Evolutionary conservation across 345 rosid species (phyloP), one percentile per base, ranked within the genome.

Genomic region (Euphorbia pulcherrima): DNA sequence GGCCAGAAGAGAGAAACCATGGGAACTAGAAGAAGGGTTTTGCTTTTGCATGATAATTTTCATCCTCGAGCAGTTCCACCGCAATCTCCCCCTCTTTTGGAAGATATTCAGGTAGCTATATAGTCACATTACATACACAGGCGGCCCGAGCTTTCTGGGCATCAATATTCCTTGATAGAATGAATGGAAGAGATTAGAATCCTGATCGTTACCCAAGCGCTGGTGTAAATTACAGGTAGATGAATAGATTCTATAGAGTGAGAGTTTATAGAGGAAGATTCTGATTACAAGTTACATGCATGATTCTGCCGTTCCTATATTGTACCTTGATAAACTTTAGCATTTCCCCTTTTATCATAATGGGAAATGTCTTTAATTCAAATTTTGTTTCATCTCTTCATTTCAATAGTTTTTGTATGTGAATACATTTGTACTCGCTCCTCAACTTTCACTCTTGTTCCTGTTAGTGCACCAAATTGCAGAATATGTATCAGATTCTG

Each of bases 21-120:
- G 75, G 86, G 70, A 62, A 77, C 78, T 27, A 76, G 74, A 9
- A 84, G 92, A 70, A 79, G 70, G 77, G 53, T 83, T 35, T 78
- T 87, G 91, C 84, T 37, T 10, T 58, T 2, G 37, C 4, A 68
- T 14, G 60, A 65, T 50, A 53, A 52, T 62, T 59, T 67, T 56
- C 64, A 72, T 55, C 64, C 67, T 29, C 53, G 71, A 14, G 97
- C 90, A 28, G 29, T 86, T 50, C 88, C 92, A 56, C 97, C 92
- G 3, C 73, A 79, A 57, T 80, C 96, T 30, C 83, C 97, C 69
- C 97, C 94, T 62, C 75, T 68, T 35, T 65, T 58, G 29, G 68
- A 77, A 67, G 64, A 75, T 7, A 16, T 39, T 52, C 51, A 56
- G 59, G 33, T 47, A 5, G 76, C 74, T n/a, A 65, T 71, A 68